A percentile compares a stretch with the other conserved stretches of the same genome.
Evolutionary conservation across 192 early-diverging fungal genomes (phyloP).

Genomic region (Phycomyces blakesleeanus): DNA sequence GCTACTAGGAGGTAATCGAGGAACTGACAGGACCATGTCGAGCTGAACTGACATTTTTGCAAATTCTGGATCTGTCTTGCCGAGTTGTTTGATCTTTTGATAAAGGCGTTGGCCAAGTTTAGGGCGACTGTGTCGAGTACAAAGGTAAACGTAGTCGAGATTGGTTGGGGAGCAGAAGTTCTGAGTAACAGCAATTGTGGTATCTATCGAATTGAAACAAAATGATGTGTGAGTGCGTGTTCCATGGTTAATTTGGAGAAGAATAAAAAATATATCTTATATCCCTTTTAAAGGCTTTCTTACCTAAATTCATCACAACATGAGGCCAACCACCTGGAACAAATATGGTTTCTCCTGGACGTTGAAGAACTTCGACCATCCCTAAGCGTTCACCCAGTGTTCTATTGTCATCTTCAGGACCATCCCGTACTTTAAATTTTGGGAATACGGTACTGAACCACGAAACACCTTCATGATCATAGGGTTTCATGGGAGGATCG

Average conservation of each 20-base stretch:
- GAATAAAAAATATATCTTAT: too few relatives aligned
- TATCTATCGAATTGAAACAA: slow-evolving; percentile 42
- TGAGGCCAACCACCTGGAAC: slow-evolving; percentile 81
- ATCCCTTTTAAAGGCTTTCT: too few relatives aligned
- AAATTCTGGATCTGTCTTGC: slow-evolving; percentile 33
- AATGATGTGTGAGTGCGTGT: neutral
- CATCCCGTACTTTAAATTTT: slow-evolving; percentile 37
- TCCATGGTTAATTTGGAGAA: neutral
- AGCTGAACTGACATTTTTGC: slow-evolving; percentile 37
- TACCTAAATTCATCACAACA: slow-evolving; percentile 76
- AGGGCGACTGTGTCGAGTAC: slow-evolving; percentile 54
- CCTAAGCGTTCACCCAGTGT: slow-evolving; percentile 60
- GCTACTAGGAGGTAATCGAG: slow-evolving; percentile 38
- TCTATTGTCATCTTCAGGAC: slow-evolving; percentile 15
- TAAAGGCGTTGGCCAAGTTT: slow-evolving; percentile 48
- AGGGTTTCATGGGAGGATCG: slow-evolving; percentile 53
- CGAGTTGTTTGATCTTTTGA: slow-evolving; percentile 33
- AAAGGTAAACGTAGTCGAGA: slow-evolving; percentile 65
- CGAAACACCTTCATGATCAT: slow-evolving; percentile 68
- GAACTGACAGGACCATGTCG: slow-evolving; percentile 39
- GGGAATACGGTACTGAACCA: slow-evolving; percentile 69
- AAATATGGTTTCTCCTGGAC: slow-evolving; percentile 77
- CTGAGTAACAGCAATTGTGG: slow-evolving; percentile 76
- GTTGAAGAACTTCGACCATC: slow-evolving; percentile 66
- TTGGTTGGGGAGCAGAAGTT: slow-evolving; percentile 70